phyloP scores from a whole-genome alignment of 2,329 filamentous ascomycete genomes.

The Parafenestella ontariensis region DNA sequence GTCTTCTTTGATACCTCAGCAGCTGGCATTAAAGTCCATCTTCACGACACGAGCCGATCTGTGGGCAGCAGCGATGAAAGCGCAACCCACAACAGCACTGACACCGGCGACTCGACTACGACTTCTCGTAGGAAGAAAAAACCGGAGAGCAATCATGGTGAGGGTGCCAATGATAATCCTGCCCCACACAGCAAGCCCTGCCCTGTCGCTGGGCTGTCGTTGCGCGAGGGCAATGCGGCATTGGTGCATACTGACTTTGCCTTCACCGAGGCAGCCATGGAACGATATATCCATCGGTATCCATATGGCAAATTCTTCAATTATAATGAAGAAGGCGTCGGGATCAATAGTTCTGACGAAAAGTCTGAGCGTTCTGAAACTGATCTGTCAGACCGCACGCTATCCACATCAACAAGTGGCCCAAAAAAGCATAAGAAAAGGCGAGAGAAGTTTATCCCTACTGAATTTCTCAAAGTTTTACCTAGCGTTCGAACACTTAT shows the following conservation, averaged over 20 bases:
- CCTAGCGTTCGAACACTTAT: slow-evolving; percentile 46
- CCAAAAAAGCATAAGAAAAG: slow-evolving; percentile 26
- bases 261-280: slow-evolving; percentile 43
- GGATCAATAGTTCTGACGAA: slow-evolving; percentile 42
- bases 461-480: slow-evolving; percentile 40
- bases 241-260: slow-evolving; percentile 36
- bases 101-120: slow-evolving; percentile 34
- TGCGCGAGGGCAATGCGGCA: slow-evolving; percentile 23
- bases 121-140: slow-evolving; percentile 26
- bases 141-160: slow-evolving; percentile 8
- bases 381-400: slow-evolving; percentile 35
- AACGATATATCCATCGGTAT: slow-evolving; percentile 43
- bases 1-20: slow-evolving; percentile 46
- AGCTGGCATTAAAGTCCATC: slow-evolving; percentile 33
- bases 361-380: slow-evolving; percentile 39
- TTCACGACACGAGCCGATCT: slow-evolving; percentile 26
- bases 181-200: slow-evolving; percentile 30
- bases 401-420: slow-evolving; percentile 11
- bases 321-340: slow-evolving; percentile 41
- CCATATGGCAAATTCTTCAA: slow-evolving; percentile 47
- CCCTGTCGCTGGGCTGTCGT: slow-evolving; percentile 32
- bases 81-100: slow-evolving; percentile 38
- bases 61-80: slow-evolving; percentile 36
- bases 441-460: slow-evolving; percentile 41
- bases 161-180: slow-evolving; percentile 4